These are phyloP conservation scores for Oenanthe javanica DNA, from an alignment of 140 eudicot genomes.

Conservation along the genomic window DNA sequence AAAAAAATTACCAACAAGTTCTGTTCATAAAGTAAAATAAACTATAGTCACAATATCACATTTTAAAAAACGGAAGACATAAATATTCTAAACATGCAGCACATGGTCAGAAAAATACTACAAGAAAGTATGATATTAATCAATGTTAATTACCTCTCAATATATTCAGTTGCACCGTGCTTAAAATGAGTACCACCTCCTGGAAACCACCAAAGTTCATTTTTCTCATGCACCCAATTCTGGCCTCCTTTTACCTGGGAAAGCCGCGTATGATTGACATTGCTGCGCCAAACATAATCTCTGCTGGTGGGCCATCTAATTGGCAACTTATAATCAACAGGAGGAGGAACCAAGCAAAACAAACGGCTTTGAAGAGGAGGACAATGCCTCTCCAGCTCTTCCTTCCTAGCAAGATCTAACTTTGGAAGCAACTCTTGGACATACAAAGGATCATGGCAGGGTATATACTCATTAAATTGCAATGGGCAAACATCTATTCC, in stretches of 20 bases:
- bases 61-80: not conserved
- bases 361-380: conserved; percentile 68
- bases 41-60: no score
- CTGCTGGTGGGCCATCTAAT: conserved; percentile 88
- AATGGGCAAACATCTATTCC: conserved; percentile 79
- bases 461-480: conserved; percentile 59
- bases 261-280: conserved; percentile 82
- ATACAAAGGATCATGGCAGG: conserved; percentile 70
- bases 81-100: not conserved
- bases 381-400: conserved; percentile 91
- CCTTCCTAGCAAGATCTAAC: conserved; percentile 54
- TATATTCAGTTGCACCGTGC: conserved; percentile 91
- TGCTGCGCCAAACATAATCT: conserved; percentile 86
- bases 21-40: not conserved
- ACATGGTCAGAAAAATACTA: not conserved
- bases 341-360: conserved; percentile 91
- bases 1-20: not conserved
- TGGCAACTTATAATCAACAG: conserved; percentile 75
- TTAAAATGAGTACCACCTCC: conserved; percentile 99
- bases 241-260: conserved; percentile 92
- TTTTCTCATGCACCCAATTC: conserved; percentile 89
- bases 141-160: conserved; percentile 47
- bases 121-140: not conserved
- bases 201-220: conserved; percentile 89
- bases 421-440: conserved; percentile 48